Evolutionary conservation across 345 rosid species (phyloP), one percentile per base, ranked within the genome.

Genomic region (Corchorus olitorius): DNA sequence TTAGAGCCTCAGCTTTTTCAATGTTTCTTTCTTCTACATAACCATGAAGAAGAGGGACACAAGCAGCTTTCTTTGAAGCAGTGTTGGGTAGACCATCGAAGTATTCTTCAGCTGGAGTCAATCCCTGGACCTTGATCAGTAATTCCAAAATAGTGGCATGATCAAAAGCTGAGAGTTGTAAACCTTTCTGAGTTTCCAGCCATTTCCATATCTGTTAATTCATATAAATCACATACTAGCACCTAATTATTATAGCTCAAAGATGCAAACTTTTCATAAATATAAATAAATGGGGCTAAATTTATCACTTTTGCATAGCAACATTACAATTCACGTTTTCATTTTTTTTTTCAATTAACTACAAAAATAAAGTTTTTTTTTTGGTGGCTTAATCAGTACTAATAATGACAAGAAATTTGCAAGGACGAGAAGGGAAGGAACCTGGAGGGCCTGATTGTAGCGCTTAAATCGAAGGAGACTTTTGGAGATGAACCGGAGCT

Each of bases 401-500:
- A 27, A 14, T 8, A 48, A 0, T 49, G 49, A 8, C 9, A 16
- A 50, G 6, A 60, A 45, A 48, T 34, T 60, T 17, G 12, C 11
- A 54, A 71, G 50, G 12, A 37, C 66, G 27, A 48, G 16, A 20
- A 6, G 50, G 45, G 3, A 67, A 15, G 37, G 68, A 66, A 91
- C 93, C 91, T 91, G 82, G 62, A 88, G 89, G 6, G 92, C 89
- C 60, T 82, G 82, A 49, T 82, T 75, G 80, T 80, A 80, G 66
- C 91, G 85, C 75, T 75, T 80, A n/a, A 84, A 83, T 54, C 78
- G 72, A 70, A 88, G 69, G 35, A 81, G 53, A 63, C 84, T 83
- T 48, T 15, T 11, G 64, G 37, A 82, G 79, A 83, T 79, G 50
- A 52, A 17, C 1, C 86, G 88, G 84, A 89, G 88, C 85, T 82